These are phyloP conservation scores for Rhizopus delemar DNA, from an alignment of 371 early-diverging fungal species.

Conservation along the genomic window DNA sequence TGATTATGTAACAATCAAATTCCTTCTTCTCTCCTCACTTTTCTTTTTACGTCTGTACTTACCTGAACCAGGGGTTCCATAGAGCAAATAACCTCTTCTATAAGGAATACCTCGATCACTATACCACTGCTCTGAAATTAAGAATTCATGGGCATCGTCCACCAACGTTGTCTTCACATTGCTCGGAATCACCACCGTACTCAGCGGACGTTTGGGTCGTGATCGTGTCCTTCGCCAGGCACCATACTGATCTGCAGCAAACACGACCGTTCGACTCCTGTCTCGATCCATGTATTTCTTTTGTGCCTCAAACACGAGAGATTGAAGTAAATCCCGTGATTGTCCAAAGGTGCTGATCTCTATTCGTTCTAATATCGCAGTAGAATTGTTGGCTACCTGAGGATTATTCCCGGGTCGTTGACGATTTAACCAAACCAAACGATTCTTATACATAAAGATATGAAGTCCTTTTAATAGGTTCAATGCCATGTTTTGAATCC, in stretches of 20 bases:
- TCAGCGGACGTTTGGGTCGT: slow-evolving; percentile 59
- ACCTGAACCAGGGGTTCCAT: slow-evolving; percentile 74
- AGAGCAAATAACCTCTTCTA: slow-evolving; percentile 78
- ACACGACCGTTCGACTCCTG: slow-evolving; percentile 63
- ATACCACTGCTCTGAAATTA: slow-evolving; percentile 83
- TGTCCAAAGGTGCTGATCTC: slow-evolving; percentile 63
- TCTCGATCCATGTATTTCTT: slow-evolving; percentile 60
- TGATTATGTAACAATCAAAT: slow-evolving; percentile 29
- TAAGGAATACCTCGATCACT: slow-evolving; percentile 90
- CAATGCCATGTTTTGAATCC: neutral
- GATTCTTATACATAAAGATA: slow-evolving; percentile 58
- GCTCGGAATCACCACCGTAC: slow-evolving; percentile 66
- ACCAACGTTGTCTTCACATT: slow-evolving; percentile 67
- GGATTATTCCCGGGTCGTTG: slow-evolving; percentile 43
- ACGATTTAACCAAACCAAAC: slow-evolving; percentile 58
- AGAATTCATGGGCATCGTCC: slow-evolving; percentile 76
- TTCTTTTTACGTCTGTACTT: slow-evolving; percentile 14
- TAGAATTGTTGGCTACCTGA: slow-evolving; percentile 33
- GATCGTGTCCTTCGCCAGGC: slow-evolving; percentile 61
- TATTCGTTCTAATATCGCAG: slow-evolving; percentile 53
- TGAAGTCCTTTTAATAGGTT: slow-evolving; percentile 46
- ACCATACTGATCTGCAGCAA: slow-evolving; percentile 68
- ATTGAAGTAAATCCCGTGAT: slow-evolving; percentile 53
- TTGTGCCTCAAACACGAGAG: slow-evolving; percentile 59
- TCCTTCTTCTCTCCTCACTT: neutral